phyloP scores from a whole-genome alignment of 352 stramenopile species.

The Pythium aristosporum region DNA sequence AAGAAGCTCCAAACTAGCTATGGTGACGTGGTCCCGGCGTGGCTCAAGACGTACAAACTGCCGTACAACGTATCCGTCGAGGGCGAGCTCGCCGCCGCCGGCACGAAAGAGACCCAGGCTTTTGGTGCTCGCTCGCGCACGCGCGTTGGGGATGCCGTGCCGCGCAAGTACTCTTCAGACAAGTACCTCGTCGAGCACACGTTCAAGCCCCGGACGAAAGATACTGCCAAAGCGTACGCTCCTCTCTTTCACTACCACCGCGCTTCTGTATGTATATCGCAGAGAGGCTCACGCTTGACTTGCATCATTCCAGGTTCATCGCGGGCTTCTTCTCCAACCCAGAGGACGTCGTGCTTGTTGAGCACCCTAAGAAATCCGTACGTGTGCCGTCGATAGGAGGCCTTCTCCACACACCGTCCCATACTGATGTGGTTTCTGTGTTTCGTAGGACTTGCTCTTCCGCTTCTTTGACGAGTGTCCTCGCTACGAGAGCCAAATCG shows the following conservation, averaged over 20 bases:
- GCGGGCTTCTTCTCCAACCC: conserved; percentile 53
- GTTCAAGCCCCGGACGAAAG: conserved; percentile 45
- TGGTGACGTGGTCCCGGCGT: conserved; percentile 35
- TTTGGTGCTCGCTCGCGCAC: conserved; percentile 16
- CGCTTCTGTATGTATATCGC: conserved; percentile 25
- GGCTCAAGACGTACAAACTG: conserved; percentile 63
- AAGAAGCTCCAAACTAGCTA: conserved; percentile 40
- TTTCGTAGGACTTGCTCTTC: conserved; percentile 40
- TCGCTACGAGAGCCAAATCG: conserved; percentile 51
- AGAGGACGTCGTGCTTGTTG: conserved; percentile 40
- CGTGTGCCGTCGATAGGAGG: background rate
- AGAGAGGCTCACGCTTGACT: background rate
- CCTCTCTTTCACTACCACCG: background rate
- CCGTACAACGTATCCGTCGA: conserved; percentile 62
- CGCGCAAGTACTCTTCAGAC: conserved; percentile 31
- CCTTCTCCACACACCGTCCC: background rate
- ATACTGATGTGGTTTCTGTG: background rate
- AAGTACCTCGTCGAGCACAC: conserved; percentile 58
- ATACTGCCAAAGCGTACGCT: conserved; percentile 48
- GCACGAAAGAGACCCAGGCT: conserved; percentile 16
- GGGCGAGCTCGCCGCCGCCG: conserved; percentile 39
- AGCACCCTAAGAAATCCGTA: conserved; percentile 19
- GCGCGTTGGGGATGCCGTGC: conserved; percentile 12
- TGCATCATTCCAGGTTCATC: conserved; percentile 24
- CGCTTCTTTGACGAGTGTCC: conserved; percentile 64